Evolutionary conservation across 1,139 yeast species (phyloP), one percentile per base, ranked within the genome.

Genomic region (Protomyces inundatus): DNA sequence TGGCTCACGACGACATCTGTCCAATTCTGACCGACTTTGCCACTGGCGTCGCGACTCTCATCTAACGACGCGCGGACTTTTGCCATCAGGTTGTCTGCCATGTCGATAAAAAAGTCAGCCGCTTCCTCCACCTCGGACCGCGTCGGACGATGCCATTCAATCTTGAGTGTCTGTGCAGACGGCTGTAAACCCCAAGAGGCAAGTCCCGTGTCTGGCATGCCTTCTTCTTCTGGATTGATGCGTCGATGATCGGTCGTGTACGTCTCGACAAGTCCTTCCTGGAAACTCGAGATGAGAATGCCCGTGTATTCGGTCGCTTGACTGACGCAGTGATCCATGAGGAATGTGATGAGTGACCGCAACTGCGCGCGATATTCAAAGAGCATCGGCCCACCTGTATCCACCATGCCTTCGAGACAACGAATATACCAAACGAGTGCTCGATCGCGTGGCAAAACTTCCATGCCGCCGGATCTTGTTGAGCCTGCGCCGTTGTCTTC

Each of bases 401-500:
- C 86, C 54, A 88, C 74, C 54, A 87, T 79, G 73, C 90, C 91
- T 71, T 86, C 85, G 58, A 91, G 75, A 2, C 90, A 82, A 1
- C 85, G 81, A 55, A 90, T 74, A 71, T 87, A 83, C 85, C 97
- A 85, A 51, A 84, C 84, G 14, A 93, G 77, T 10, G 86, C 83
- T 55, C 87, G 86, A 73, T 93, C 98, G 59, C 91, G 80, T 12
- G 90, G 90, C 33, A 85, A 79, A 39, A 88, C 79, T 55, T 86
- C 90, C 3, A 82, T 79, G 0, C 88, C 86, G 23, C 85, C 83
- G 71, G 97, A 81, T 14, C 66, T 50, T 0, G 86, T 77, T 0
- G 83, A 77, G 1, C 97, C 98, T 0, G 98, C 97, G 7, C 86
- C 88, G 69, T 91, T 88, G 70, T 87, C 91, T n/a, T 79, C 79